Percentiles rank a stretch among this genome's conserved stretches.
These are phyloP conservation scores for Bacidia gigantensis DNA, from an alignment of 495 filamentous ascomycete genomes.

Conservation along the genomic window DNA sequence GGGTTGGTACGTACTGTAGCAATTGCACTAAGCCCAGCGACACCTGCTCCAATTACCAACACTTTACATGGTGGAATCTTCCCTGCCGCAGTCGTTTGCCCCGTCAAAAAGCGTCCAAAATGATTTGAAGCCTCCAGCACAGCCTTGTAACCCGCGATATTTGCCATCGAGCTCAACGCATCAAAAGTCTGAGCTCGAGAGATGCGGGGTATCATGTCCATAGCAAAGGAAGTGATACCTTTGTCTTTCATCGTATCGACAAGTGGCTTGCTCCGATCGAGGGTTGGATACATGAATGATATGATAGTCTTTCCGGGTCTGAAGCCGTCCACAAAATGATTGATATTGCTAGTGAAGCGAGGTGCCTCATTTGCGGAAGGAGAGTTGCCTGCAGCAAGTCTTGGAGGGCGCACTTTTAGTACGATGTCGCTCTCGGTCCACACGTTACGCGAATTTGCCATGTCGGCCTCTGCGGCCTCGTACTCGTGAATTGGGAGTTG, in stretches of 20 bases:
- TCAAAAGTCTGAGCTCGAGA: neutral
- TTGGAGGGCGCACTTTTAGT: neutral
- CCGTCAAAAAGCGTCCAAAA: neutral
- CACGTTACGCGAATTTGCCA: neutral
- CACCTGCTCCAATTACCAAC: neutral
- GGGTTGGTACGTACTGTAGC: neutral
- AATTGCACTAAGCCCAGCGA: conserved; percentile 1
- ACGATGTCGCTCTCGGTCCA: conserved; percentile 1
- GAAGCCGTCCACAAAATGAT: neutral
- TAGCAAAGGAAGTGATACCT: neutral
- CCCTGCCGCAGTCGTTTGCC: neutral
- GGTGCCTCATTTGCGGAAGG: conserved; percentile 1
- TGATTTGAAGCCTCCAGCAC: neutral
- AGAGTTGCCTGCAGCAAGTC: neutral
- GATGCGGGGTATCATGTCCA: conserved; percentile 1
- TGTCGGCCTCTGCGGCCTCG: neutral
- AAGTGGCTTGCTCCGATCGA: neutral
- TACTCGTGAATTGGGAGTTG: conserved; percentile 1
- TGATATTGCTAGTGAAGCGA: neutral
- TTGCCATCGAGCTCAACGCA: conserved; percentile 2
- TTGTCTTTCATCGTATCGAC: neutral
- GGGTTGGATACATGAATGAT: neutral
- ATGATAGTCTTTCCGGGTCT: neutral
- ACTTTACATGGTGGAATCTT: neutral
- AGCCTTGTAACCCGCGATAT: neutral